These are phyloP conservation scores for Pythium diclinum DNA, from an alignment of 352 stramenopile genomes.

Conservation along the genomic window DNA sequence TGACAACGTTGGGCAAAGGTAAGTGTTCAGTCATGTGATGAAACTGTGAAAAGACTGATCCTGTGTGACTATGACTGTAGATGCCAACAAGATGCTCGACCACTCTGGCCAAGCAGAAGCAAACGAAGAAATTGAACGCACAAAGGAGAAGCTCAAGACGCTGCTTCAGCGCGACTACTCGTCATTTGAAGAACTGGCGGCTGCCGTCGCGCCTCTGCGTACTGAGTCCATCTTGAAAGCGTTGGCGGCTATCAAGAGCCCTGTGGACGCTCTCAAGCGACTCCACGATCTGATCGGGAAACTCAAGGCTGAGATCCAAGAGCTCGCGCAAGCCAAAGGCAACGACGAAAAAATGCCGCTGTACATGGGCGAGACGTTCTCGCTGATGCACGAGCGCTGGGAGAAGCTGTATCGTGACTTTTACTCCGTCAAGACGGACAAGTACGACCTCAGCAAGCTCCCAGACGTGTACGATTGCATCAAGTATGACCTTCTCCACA, in stretches of 20 bases:
- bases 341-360: conserved; percentile 82
- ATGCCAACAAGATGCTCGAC: conserved; percentile 97
- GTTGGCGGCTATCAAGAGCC: conserved; percentile 80
- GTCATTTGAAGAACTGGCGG: conserved; percentile 59
- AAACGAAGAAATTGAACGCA: conserved; percentile 86
- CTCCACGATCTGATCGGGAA: conserved; percentile 80
- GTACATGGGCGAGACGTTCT: conserved; percentile 97
- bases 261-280: conserved; percentile 60
- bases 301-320: conserved; percentile 74
- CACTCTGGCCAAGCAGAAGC: conserved; percentile 97
- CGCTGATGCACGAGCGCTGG: conserved; percentile 92
- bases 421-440: conserved; percentile 86
- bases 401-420: conserved; percentile 94
- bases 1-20: conserved; percentile 85
- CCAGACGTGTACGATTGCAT: conserved; percentile 98
- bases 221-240: conserved; percentile 77
- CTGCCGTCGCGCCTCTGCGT: conserved; percentile 62
- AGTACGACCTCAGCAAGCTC: conserved; percentile 95
- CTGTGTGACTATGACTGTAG: conserved; percentile 22
- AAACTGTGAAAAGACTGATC: background rate
- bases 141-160: conserved; percentile 87
- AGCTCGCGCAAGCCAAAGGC: conserved; percentile 66
- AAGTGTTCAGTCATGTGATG: conserved; percentile 3
- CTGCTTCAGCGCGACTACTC: conserved; percentile 86
- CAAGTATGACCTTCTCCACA: conserved; percentile 98